Base-by-base conservation (phyloP, 495 filamentous ascomycete genomes). In the Symbiotaphrina buchneri region DNA sequence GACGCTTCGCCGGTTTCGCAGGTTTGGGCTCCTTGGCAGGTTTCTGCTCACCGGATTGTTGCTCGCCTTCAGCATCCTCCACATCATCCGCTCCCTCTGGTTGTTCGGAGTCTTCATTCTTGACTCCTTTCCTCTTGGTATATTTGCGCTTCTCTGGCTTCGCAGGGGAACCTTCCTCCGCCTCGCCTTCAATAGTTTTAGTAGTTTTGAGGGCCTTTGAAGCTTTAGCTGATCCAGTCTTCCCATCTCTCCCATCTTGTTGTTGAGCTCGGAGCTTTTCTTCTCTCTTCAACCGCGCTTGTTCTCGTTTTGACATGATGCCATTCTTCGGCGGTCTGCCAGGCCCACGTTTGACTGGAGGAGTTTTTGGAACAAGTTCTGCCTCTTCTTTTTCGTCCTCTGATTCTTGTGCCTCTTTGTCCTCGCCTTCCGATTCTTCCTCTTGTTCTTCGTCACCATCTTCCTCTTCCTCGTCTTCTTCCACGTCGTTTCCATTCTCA, bases 241-340 rank as follows among this genome's bases (percentile, higher is more conserved):
- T 27, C 52, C 66, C 37, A 26, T 34, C 19, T 28, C 34, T 24
- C 10, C 14, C 13, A 7, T 25, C 10, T 18, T 4, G 29, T 6
- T 8, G 14, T 35, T 10, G n/a, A 19, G 17, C 14, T 21, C 15
- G 34, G 17, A 10, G 14, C 38, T 50, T 50, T 3, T 59, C 63
- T 37, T 72, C 65, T 42, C 71, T 73, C 41, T 71, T 69, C 33
- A 72, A 56, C 37, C 71, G 50, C 36, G 63, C 61, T 38, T 73
- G 58, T 47, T 80, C 77, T 22, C 81, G 65, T 54, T 91, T 91
- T 5, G 82, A 92, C 67, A 90, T 83, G 45, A 87, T 69, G 5
- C 83, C 83, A 48, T 91, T 75, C 58, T 91, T 91, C 6, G 83
- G 83, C 27, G 83, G 83, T 32, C 83, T 57, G 20, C 83, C 83